These are phyloP conservation scores for Cyclotella atomus DNA, from an alignment of 108 stramenopile genomes.

Conservation along the genomic window DNA sequence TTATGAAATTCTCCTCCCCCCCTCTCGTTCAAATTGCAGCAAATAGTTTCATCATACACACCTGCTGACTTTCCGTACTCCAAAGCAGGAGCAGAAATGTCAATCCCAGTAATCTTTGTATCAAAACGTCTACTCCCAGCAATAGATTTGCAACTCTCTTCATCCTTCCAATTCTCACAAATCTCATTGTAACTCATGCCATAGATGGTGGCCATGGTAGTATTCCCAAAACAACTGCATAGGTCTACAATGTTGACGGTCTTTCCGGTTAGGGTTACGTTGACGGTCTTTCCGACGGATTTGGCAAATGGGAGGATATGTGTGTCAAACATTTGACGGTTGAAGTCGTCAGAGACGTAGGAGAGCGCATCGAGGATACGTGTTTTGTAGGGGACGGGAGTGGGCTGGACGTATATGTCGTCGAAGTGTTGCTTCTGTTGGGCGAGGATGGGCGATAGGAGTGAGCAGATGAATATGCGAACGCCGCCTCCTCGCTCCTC, in stretches of 20 bases:
- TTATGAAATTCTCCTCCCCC: constrained; percentile 4
- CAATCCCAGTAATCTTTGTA: constrained; percentile 43
- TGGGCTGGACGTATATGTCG: constrained; percentile 50
- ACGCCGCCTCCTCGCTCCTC: no score
- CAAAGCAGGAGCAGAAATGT: constrained; percentile 49
- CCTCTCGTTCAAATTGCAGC: constrained; percentile 44
- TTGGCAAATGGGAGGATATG: constrained; percentile 33
- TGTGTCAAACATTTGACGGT: constrained; percentile 48
- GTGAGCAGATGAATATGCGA: background rate
- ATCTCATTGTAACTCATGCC: constrained; percentile 54
- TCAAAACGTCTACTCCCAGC: constrained; percentile 16
- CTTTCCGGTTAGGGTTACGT: background rate
- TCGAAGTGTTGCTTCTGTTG: constrained; percentile 62
- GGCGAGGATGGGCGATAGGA: no score
- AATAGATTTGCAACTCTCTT: constrained; percentile 27
- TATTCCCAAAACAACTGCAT: constrained; percentile 55
- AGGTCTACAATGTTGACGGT: constrained; percentile 47
- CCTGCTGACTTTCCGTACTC: constrained; percentile 44
- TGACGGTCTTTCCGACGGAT: background rate
- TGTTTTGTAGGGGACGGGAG: constrained; percentile 54
- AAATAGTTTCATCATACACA: constrained; percentile 39
- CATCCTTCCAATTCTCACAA: constrained; percentile 55
- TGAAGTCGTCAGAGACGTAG: constrained; percentile 53
- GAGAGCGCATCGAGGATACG: constrained; percentile 46
- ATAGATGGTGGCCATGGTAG: constrained; percentile 57